Conservation (phyloP, 2,329 filamentous ascomycete genomes). For the Xylariaceae sp. region DNA sequence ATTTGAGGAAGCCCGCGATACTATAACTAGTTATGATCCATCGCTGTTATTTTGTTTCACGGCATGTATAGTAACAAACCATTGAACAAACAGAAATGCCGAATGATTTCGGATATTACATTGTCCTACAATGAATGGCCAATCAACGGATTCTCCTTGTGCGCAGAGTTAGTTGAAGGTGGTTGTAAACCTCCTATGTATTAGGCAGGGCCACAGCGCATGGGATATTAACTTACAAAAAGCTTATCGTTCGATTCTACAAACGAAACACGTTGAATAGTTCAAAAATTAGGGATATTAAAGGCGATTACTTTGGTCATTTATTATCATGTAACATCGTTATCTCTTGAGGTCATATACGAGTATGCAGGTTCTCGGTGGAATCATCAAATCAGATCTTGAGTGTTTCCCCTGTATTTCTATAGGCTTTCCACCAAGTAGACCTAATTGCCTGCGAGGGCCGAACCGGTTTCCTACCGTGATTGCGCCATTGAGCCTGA, state of each 20-base stretch:
- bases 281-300: neutral
- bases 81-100: no score
- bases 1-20: no score
- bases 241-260: no score
- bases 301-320: neutral
- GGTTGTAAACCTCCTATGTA: neutral
- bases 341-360: conserved; percentile 3
- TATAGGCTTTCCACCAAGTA: conserved; percentile 7
- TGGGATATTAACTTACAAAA: no score
- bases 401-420: conserved; percentile 7
- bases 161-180: neutral
- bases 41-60: no score
- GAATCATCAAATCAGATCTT: neutral
- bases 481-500: conserved; percentile 16
- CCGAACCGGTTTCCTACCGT: conserved; percentile 9
- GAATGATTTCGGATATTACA: no score
- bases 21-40: no score
- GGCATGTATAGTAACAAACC: no score
- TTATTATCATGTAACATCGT: conserved; percentile 11
- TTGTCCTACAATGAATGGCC: no score
- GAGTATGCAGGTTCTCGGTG: conserved; percentile 5
- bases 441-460: conserved; percentile 10
- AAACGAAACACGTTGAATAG: no score
- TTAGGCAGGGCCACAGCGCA: no score
- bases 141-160: neutral